Conservation (phyloP, 75 land plant species). For the Picea sitchensis region DNA sequence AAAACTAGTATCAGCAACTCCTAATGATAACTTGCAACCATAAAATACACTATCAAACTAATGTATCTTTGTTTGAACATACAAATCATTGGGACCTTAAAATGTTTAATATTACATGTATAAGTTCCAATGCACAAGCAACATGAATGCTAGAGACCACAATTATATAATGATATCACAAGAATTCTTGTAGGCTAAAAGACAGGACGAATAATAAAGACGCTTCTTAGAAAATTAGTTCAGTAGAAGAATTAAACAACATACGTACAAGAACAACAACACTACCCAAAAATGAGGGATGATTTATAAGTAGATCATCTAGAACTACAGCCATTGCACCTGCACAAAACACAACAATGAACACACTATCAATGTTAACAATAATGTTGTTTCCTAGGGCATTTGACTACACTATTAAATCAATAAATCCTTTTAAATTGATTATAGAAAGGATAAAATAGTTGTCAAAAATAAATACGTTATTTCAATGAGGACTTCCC, state of each 20-base stretch:
- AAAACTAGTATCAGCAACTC: no score
- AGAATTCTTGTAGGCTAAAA: not conserved
- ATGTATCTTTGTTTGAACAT: not conserved
- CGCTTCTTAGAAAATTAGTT: not conserved
- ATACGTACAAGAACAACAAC: slow-evolving; percentile 8
- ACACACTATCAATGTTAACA: not conserved
- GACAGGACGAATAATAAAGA: not conserved
- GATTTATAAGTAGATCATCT: not conserved
- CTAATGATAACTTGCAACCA: no score
- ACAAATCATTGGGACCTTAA: not conserved
- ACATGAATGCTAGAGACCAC: not conserved
- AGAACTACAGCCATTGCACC: not conserved
- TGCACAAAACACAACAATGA: not conserved
- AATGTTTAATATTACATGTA: no score
- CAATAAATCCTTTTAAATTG: not conserved
- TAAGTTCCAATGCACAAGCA: not conserved
- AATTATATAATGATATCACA: not conserved
- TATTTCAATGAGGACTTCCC: not conserved
- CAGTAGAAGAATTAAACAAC: not conserved
- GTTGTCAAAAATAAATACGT: not conserved
- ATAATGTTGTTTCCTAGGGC: not conserved
- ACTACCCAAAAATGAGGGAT: slow-evolving; percentile 8
- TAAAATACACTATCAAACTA: no score
- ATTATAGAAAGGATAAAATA: not conserved
- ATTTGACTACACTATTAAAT: not conserved